Base-by-base conservation (phyloP, 2,329 filamentous ascomycete species). In the Fusarium annulatum region DNA sequence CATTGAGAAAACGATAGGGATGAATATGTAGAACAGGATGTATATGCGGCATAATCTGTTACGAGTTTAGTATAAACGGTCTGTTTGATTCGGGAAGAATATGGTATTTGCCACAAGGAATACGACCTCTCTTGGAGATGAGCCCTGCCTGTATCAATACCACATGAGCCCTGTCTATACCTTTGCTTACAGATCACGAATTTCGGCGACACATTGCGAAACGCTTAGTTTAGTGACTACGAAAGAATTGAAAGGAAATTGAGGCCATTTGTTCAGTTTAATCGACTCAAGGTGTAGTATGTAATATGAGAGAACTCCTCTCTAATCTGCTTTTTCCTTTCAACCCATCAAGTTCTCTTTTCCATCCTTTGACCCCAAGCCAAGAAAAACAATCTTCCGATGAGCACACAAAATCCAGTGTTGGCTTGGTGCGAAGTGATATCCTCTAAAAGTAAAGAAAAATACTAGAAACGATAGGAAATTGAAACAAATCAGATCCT, bases 1-100 rank as follows among this genome's bases (percentile, higher is more conserved):
- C 71, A 15, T 58, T 80, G 58, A 77, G 78, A 38, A 78, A 67
- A 46, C 64, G 78, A 45, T 74, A 75, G 52, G 46, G 28, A 30
- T 18, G 19, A 43, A 21, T 33, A 38, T 26, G 36, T 55, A 60
- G 30, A 38, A 52, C 61, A 52, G 38, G 43, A 43, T 41, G 34
- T 51, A 60, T 59, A 46, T 23, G 39, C 55, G 36, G 36, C 41
- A 33, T 38, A 52, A 71, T 64, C 33, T 72, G 34, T 39, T 28
- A 21, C 46, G 49, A 51, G 21, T 23, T 58, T 55, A 23, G 39
- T 34, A 55, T 60, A 41, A 49, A 58, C 43, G 49, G 48, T 39
- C 41, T 39, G 39, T 21, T 67, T 48, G 56, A 33, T 52, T 58
- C 41, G 26, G 26, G 33, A 42, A 30, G 55, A 49, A 59, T 16